Evolutionary conservation across 257 asterid species (phyloP).

Genomic region (Przewalskia tangutica): DNA sequence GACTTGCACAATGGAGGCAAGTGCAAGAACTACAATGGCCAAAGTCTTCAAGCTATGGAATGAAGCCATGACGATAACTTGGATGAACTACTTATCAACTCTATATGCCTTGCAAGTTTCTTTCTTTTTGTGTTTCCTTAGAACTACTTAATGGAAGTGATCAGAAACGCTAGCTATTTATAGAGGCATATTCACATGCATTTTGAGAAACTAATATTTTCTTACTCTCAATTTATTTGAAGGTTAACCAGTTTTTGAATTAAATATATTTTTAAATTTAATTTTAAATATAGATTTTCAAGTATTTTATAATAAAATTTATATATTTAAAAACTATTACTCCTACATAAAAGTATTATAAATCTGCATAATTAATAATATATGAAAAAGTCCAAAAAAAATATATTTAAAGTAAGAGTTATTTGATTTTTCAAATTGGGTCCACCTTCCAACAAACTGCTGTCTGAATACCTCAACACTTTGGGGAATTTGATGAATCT

Average conservation of each 20-base stretch:
- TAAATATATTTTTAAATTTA: too few species aligned
- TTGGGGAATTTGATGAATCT: background rate
- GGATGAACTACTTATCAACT: background rate
- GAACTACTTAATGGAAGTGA: background rate
- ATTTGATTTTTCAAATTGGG: too few species aligned
- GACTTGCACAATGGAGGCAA: slow-evolving; percentile 17
- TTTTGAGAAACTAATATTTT: background rate
- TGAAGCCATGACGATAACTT: slow-evolving; percentile 33
- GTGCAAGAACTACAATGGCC: slow-evolving; percentile 15
- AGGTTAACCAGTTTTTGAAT: too few species aligned
- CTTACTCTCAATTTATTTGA: too few species aligned
- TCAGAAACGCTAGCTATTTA: background rate
- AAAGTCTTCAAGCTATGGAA: slow-evolving; percentile 2
- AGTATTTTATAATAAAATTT: too few species aligned
- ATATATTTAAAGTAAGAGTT: too few species aligned
- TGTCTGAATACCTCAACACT: background rate
- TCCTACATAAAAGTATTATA: too few species aligned
- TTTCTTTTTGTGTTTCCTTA: background rate
- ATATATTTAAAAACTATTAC: too few species aligned
- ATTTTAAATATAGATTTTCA: too few species aligned
- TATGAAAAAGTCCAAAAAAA: too few species aligned
- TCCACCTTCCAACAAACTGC: background rate
- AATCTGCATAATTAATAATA: too few species aligned
- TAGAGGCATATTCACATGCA: background rate
- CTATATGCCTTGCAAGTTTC: background rate